These are phyloP conservation scores for Triticum monococcum DNA, from an alignment of 176 grass and related monocot species.

Conservation along the genomic window DNA sequence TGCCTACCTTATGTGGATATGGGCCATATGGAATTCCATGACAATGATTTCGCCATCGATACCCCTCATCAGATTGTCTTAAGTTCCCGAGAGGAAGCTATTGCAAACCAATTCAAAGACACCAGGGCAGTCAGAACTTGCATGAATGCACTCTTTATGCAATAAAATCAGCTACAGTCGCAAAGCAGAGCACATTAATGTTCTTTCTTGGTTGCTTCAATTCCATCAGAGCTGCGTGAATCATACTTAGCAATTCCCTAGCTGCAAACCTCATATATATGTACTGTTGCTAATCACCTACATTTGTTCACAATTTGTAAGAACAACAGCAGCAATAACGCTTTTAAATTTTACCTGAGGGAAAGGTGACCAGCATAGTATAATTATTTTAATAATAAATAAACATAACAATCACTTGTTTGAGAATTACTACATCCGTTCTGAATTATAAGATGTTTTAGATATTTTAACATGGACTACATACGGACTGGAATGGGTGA, in stretches of 20 bases:
- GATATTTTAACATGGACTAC: no score
- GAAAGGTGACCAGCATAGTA: neutral
- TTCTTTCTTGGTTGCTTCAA: conserved; percentile 19
- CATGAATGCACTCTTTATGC: conserved; percentile 10
- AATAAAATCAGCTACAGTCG: conserved; percentile 34
- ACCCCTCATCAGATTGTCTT: conserved; percentile 19
- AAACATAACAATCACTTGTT: neutral
- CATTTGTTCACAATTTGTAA: neutral
- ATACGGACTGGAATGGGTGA: no score
- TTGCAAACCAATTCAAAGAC: conserved; percentile 27
- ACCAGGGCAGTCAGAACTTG: conserved; percentile 22
- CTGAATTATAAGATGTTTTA: no score
- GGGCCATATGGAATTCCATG: conserved; percentile 21
- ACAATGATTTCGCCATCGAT: conserved; percentile 42
- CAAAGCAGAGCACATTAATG: conserved; percentile 36
- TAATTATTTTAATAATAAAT: neutral
- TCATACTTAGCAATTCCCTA: neutral
- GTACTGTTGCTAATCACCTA: neutral
- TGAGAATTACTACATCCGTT: neutral
- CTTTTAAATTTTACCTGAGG: neutral
- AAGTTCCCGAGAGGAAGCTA: conserved; percentile 33
- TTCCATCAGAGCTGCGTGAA: neutral
- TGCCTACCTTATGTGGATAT: neutral
- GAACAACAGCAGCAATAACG: neutral
- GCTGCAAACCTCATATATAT: conserved; percentile 6